Evolutionary conservation across 179 eudicot genomes (phyloP), one percentile per base, ranked within the genome.

Genomic region (Spergularia azorica): DNA sequence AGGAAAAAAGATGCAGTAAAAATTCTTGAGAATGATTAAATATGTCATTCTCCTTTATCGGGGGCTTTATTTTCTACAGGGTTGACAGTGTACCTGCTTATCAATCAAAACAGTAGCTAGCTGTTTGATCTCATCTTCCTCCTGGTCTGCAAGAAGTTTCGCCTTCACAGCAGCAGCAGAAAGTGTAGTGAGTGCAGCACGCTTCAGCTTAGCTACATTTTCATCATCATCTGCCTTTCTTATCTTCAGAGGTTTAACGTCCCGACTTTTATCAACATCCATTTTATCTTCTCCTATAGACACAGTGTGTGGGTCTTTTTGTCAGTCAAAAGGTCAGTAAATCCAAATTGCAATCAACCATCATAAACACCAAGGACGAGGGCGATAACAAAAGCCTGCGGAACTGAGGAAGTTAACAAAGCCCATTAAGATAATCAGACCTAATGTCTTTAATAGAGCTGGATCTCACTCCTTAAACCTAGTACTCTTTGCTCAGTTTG

Each of bases 141-240:
- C 99, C 70, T 94, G 92, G 69, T 90, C 82, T 17, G 95, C 98
- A 59, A 96, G 95, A 81, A 88, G 81, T 84, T 92, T 96, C 67
- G 99, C 97, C 83, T 96, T 96, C 84, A 92, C 93, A 41, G 97
- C 98, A 67, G 98, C 99, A 67, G 98, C 97, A 14, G 99, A 89
- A 51, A 96, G 71, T 58, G 98, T 92, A 67, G 96, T 87, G 55
- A 86, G 78, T 61, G 96, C 97, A 76, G 95, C 97, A 62, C 86
- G 88, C 80, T 89, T 94, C 74, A 96, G 65, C 81, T 86, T 94
- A 70, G 87, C 84, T 55, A 83, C 74, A 71, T 64, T 75, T 17
- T 76, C 83, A 51, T 84, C 84, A 62, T 78, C 90, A 63, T 85
- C 89, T 61, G 76, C 72, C 75, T 58, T 80, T 43, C 59, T 16